Percentiles rank a stretch among this genome's conserved stretches.
Conservation (phyloP, 2,329 filamentous ascomycete species). For the Pseudogymnoascus sp. region DNA sequence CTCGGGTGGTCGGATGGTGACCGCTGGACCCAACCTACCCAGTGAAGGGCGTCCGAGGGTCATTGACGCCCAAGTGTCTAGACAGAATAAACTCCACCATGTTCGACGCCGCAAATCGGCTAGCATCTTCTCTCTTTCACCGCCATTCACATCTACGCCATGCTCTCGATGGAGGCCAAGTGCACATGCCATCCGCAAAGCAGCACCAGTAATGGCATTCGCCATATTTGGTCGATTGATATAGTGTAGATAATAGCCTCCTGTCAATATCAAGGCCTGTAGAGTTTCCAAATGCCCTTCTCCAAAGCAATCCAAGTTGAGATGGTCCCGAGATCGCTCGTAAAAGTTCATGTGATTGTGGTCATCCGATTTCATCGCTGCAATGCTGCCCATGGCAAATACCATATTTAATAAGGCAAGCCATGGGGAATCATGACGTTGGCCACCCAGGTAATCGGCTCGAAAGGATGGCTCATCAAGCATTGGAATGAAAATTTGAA, state of each 20-base stretch:
- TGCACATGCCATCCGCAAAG: slow-evolving; percentile 66
- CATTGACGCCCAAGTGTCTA: slow-evolving; percentile 68
- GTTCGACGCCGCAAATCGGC: slow-evolving; percentile 58
- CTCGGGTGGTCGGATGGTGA: slow-evolving; percentile 57
- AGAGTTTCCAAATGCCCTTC: slow-evolving; percentile 67
- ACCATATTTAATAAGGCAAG: slow-evolving; percentile 68
- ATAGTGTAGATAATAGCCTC: slow-evolving; percentile 72
- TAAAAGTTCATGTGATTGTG: slow-evolving; percentile 65
- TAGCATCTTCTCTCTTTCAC: slow-evolving; percentile 28
- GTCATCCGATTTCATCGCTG: slow-evolving; percentile 53
- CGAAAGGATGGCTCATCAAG: slow-evolving; percentile 66
- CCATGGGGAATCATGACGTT: slow-evolving; percentile 62
- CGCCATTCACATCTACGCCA: slow-evolving; percentile 26
- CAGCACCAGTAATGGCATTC: slow-evolving; percentile 63
- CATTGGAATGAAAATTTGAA: slow-evolving; percentile 67
- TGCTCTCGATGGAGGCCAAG: slow-evolving; percentile 64
- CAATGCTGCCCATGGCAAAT: slow-evolving; percentile 67
- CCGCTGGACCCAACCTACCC: slow-evolving; percentile 59
- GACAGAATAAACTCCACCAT: slow-evolving; percentile 69
- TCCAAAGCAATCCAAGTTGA: slow-evolving; percentile 60
- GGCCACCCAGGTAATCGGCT: slow-evolving; percentile 54
- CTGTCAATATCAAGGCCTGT: slow-evolving; percentile 63
- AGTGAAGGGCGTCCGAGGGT: slow-evolving; percentile 65
- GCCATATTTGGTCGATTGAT: slow-evolving; percentile 72
- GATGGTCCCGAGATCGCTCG: slow-evolving; percentile 57